Base-by-base conservation (phyloP, 2,329 filamentous ascomycete species). In the Ceratocystis cubensis region DNA sequence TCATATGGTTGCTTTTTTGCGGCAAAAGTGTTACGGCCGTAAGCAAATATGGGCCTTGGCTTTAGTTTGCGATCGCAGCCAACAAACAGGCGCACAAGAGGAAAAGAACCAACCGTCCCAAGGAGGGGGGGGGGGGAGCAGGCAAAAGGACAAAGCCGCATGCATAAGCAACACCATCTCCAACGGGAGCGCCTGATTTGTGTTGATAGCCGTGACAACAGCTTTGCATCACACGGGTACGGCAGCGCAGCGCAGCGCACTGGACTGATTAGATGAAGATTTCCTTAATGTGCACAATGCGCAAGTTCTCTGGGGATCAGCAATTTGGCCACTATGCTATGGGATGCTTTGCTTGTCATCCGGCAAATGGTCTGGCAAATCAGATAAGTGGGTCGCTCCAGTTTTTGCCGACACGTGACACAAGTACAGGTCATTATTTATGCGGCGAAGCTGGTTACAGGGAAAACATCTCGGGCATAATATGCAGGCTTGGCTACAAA, bases 321-420 rank as follows among this genome's bases (percentile, higher is more conserved):
- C 25, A 56, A 17, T 30, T 13, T 25, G 20, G 20, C 50, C 50
- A 6, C 46, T 20, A 15, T 25, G 15, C 25, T 30, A 22, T 50
- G 33, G 17, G 46, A 17, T 50, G 17, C 46, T 50, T 50, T 5
- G 46, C 46, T 50, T 50, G 50, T 30, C 50, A 56, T 56, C 50
- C 50, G 50, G 50, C 50, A 56, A 30, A 56, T 56, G 15, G 20
- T 3, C 50, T 56, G 50, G 50, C 50, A 56, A 56, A 10, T 56
- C 50, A 2, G 25, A 25, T 25, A 56, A 30, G 50, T 28, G 50
- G 50, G 28, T 22, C 8, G 20, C 22, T n/a, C 50, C 25, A 17
- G 20, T 10, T 17, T 28, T 56, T 56, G 50, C 50, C 50, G 50
- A 28, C 50, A 56, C 50, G 50, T 56, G 50, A 56, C 50, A 56